These are phyloP conservation scores for Bothriochloa decipiens DNA, from an alignment of 176 grass and related monocot genomes.

Conservation along the genomic window DNA sequence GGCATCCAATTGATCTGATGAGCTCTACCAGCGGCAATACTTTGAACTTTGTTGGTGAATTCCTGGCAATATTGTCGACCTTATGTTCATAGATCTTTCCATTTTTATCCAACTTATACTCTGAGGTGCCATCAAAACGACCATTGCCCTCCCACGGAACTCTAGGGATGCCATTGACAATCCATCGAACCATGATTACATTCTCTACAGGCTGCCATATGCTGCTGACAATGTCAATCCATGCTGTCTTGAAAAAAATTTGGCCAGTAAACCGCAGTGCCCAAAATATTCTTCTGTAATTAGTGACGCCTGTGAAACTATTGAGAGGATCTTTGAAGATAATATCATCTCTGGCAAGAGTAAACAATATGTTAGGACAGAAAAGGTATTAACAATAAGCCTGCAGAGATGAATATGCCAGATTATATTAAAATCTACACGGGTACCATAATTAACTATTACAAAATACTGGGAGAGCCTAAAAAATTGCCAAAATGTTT, in stretches of 20 bases:
- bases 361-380: constrained; percentile 22
- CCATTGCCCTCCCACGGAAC: constrained; percentile 70
- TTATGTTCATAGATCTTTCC: constrained; percentile 86
- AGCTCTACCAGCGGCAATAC: constrained; percentile 68
- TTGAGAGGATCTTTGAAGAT: constrained; percentile 90
- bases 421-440: not conserved
- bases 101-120: constrained; percentile 79
- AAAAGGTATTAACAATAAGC: not conserved
- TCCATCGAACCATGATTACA: constrained; percentile 91
- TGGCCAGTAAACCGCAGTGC: constrained; percentile 54
- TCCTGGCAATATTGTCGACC: constrained; percentile 77
- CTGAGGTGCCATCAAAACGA: constrained; percentile 82
- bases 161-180: constrained; percentile 72
- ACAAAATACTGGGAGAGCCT: constrained; percentile 16
- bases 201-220: constrained; percentile 81
- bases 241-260: constrained; percentile 77
- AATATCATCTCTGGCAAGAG: constrained; percentile 79
- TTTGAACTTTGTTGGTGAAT: constrained; percentile 62
- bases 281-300: constrained; percentile 86
- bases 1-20: constrained; percentile 65
- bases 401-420: not conserved
- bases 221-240: constrained; percentile 72
- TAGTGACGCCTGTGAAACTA: constrained; percentile 66
- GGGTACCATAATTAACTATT: not conserved
- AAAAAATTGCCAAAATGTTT: not conserved